Conservation (phyloP, 805 yeast species). For the Ogataea siamensis region DNA sequence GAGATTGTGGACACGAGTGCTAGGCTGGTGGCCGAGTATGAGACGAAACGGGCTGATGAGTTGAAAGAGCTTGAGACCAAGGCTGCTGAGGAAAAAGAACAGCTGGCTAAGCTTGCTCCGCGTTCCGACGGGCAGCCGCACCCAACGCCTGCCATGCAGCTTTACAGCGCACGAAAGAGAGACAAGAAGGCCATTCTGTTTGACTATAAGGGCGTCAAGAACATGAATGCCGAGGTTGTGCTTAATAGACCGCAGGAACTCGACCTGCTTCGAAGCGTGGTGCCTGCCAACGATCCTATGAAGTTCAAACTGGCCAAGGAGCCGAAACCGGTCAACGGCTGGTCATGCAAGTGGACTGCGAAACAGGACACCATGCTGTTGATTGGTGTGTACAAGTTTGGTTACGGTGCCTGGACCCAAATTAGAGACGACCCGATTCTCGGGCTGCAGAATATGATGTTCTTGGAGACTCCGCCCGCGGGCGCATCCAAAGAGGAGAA, state of each 20-base stretch:
- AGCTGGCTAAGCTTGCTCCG: conserved; percentile 31
- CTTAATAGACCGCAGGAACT: conserved; percentile 83
- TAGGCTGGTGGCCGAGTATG: conserved; percentile 62
- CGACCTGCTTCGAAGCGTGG: conserved; percentile 54
- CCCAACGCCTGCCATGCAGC: conserved; percentile 37
- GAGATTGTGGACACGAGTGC: conserved; percentile 66
- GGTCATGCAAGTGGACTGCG: conserved; percentile 86
- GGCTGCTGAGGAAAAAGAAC: conserved; percentile 54
- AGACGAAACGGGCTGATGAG: conserved; percentile 53
- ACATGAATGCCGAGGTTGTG: conserved; percentile 86
- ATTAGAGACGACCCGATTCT: conserved; percentile 94
- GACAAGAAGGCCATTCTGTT: conserved; percentile 89
- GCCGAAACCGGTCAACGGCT: conserved; percentile 82
- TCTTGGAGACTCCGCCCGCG: conserved; percentile 46
- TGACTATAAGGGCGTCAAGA: conserved; percentile 83
- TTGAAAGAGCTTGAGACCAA: conserved; percentile 58
- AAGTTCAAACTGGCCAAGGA: conserved; percentile 56
- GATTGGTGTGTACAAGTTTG: conserved; percentile 87
- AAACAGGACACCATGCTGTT: conserved; percentile 84
- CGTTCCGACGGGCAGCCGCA: conserved; percentile 27
- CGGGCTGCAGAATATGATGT: conserved; percentile 81
- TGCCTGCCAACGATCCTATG: conserved; percentile 54
- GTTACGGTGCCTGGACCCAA: conserved; percentile 93
- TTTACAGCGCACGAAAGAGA: conserved; percentile 53
- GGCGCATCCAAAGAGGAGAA: conserved; percentile 38